phyloP scores from a whole-genome alignment of 495 filamentous ascomycete species.

The Cudoniella acicularis region DNA sequence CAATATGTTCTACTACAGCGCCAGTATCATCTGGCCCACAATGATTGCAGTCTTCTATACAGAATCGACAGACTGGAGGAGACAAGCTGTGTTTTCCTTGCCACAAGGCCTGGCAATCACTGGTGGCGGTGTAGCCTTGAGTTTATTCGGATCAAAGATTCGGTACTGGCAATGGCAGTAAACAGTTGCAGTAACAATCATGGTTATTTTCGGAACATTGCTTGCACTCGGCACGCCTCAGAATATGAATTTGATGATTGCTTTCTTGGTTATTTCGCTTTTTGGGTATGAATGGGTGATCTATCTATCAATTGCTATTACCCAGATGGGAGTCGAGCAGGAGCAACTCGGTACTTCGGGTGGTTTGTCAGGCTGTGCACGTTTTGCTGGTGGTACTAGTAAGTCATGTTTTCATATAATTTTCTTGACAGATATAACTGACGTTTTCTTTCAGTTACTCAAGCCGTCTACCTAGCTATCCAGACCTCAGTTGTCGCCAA shows the following conservation, averaged over 20 bases:
- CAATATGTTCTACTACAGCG: conserved; percentile 29
- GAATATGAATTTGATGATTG: conserved; percentile 32
- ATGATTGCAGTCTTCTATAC: conserved; percentile 30
- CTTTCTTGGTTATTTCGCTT: conserved; percentile 30
- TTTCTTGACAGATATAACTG: neutral
- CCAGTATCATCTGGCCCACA: conserved; percentile 27
- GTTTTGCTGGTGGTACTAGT: neutral
- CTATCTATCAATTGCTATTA: conserved; percentile 29
- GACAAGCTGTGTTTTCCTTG: neutral
- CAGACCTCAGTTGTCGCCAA: neutral
- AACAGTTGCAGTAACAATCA: conserved; percentile 25
- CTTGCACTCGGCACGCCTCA: conserved; percentile 28
- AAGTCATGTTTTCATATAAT: neutral
- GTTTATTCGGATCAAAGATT: conserved; percentile 28
- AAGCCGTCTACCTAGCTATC: neutral
- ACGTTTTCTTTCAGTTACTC: neutral
- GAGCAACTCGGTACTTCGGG: conserved; percentile 30
- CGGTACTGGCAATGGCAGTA: conserved; percentile 32
- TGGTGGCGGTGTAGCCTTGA: conserved; percentile 30
- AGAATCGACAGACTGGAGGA: conserved; percentile 8
- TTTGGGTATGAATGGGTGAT: conserved; percentile 30
- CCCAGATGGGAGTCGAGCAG: conserved; percentile 32
- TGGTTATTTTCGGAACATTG: conserved; percentile 31
- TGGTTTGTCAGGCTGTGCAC: conserved; percentile 9
- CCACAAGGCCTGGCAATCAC: conserved; percentile 29